Percentiles rank a stretch among this genome's conserved stretches.
Evolutionary conservation across 2,329 filamentous ascomycete genomes (phyloP).

Genomic region (Sclerotinia glacialis): DNA sequence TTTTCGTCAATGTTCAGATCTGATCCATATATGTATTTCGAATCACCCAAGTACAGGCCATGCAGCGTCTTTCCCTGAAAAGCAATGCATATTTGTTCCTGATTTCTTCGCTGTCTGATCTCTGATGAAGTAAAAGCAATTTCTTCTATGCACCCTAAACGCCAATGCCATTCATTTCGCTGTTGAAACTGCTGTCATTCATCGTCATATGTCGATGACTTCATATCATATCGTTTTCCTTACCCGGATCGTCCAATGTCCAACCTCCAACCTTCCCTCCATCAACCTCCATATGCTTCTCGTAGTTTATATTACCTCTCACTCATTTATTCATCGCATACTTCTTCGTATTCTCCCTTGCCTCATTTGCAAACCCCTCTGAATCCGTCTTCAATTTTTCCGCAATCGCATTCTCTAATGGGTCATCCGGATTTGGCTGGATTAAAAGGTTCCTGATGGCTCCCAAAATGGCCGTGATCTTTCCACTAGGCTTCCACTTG

Average conservation of each 20-base stretch:
- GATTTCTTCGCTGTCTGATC: not conserved
- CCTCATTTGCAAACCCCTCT: slow-evolving; percentile 61
- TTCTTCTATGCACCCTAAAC: slow-evolving; percentile 17
- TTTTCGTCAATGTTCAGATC: not conserved
- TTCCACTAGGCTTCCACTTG: slow-evolving; percentile 71
- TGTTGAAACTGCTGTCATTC: not conserved
- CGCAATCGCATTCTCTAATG: slow-evolving; percentile 66
- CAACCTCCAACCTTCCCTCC: not conserved
- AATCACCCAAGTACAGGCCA: not conserved
- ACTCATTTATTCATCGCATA: slow-evolving; percentile 49
- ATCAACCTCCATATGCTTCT: not conserved
- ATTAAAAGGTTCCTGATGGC: slow-evolving; percentile 62
- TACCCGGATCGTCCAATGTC: not conserved
- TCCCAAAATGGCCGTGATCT: slow-evolving; percentile 61
- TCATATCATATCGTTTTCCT: not conserved
- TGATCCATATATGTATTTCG: slow-evolving; percentile 5
- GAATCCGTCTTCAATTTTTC: slow-evolving; percentile 66
- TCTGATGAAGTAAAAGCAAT: slow-evolving; percentile 6
- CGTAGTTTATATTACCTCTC: not conserved
- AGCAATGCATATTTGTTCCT: slow-evolving; percentile 1
- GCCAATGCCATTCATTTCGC: not conserved
- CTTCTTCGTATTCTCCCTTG: slow-evolving; percentile 64
- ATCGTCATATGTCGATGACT: not conserved
- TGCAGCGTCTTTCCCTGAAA: slow-evolving; percentile 7
- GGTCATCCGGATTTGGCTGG: slow-evolving; percentile 69